Evolutionary conservation across 164 flowering plant genomes (phyloP).

Genomic region (Chloranthus sessilifolius): DNA sequence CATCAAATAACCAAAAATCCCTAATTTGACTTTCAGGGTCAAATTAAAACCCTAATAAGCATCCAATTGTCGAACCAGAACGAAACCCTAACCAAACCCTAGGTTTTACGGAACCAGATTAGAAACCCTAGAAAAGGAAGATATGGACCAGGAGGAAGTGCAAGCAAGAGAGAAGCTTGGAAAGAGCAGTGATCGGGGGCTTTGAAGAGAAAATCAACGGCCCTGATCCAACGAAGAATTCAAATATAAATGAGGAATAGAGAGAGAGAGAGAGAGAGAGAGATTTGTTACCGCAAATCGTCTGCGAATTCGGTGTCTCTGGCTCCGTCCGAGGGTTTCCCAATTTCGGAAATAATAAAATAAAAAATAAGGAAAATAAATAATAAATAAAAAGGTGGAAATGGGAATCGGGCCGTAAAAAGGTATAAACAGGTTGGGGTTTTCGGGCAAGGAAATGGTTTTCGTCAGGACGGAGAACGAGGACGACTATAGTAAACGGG

Average conservation of each 20-base stretch:
- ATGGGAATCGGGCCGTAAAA: not conserved
- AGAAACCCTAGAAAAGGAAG: not conserved
- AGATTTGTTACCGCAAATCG: not conserved
- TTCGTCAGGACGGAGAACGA: not conserved
- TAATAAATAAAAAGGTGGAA: not conserved
- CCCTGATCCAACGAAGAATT: not conserved
- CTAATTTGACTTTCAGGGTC: too few relatives aligned
- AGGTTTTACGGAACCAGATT: not conserved
- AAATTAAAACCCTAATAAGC: not conserved
- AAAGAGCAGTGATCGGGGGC: constrained; percentile 1
- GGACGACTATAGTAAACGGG: constrained; percentile 11
- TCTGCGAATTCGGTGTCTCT: too few relatives aligned
- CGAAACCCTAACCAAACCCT: constrained; percentile 13
- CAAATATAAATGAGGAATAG: not conserved
- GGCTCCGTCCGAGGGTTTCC: too few relatives aligned
- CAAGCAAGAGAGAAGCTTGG: not conserved
- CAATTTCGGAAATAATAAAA: not conserved
- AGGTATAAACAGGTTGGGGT: constrained; percentile 5
- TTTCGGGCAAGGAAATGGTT: constrained; percentile 6
- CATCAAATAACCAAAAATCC: not conserved
- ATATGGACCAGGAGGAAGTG: not conserved
- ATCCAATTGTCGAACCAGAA: not conserved
- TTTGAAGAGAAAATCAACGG: not conserved
- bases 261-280: not conserved
- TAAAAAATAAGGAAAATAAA: not conserved